These are phyloP conservation scores for Epithele typhae DNA, from an alignment of 768 basidiomycete genomes.

Conservation along the genomic window DNA sequence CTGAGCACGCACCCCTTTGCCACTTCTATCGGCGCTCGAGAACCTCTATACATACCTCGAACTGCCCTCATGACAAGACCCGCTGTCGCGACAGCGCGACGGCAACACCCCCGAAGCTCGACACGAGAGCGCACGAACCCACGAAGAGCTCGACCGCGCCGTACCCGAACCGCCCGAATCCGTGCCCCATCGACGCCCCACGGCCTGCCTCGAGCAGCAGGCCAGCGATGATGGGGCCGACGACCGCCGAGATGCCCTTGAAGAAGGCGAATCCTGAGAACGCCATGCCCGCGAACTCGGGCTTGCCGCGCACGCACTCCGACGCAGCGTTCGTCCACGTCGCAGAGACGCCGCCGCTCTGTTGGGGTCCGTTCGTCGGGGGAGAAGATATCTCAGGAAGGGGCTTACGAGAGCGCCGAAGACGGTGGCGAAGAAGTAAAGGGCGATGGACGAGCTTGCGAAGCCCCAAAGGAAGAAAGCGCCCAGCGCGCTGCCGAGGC, in stretches of 20 bases:
- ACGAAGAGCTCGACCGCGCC: conserved; percentile 18
- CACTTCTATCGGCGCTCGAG: too few species aligned
- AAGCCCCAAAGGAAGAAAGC: conserved; percentile 20
- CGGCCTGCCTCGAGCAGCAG: conserved; percentile 10
- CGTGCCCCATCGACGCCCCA: conserved; percentile 1
- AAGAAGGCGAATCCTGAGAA: conserved; percentile 7
- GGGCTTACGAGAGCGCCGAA: conserved; percentile 17
- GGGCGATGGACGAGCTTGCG: conserved; percentile 12
- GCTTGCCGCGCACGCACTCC: conserved; percentile 11
- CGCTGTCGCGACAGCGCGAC: conserved; percentile 9
- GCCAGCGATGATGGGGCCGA: conserved; percentile 14
- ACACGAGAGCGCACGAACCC: conserved; percentile 15
- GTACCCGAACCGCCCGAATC: conserved; percentile 13
- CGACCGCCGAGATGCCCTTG: conserved; percentile 15
- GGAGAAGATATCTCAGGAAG: too few species aligned
- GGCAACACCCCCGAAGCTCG: conserved; percentile 3
- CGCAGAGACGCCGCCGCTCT: conserved; percentile 17
- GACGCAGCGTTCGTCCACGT: conserved; percentile 7
- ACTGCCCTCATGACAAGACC: not conserved
- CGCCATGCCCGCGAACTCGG: conserved; percentile 12
- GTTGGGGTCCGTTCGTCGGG: not conserved
- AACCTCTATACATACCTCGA: too few species aligned
- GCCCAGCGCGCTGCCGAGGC: conserved; percentile 4
- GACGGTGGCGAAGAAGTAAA: conserved; percentile 18
- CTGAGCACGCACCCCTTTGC: too few species aligned